Percentiles rank a stretch among this genome's conserved stretches.
phyloP scores from a whole-genome alignment of 306 rosid genomes.

The Luffa acutangula region DNA sequence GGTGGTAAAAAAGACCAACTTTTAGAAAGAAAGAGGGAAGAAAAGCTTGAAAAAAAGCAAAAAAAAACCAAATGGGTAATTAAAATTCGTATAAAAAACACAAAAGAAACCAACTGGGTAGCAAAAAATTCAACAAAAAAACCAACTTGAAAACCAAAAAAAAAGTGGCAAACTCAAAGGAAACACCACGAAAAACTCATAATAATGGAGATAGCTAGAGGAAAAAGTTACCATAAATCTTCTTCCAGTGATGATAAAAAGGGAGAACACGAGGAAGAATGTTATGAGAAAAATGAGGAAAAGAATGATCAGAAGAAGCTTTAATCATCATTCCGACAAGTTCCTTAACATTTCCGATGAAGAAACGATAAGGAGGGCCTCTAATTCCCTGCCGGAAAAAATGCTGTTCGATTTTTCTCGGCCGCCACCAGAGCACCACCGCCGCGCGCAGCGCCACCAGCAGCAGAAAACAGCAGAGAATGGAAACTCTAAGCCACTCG shows the following conservation, averaged over 20 bases:
- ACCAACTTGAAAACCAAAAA: background rate
- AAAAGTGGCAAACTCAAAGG: background rate
- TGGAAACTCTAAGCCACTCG: slow-evolving; percentile 23
- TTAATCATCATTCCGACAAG: slow-evolving; percentile 75
- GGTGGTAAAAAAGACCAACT: background rate
- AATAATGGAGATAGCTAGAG: background rate
- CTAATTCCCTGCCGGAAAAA: slow-evolving; percentile 76
- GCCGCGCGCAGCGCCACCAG: slow-evolving; percentile 27
- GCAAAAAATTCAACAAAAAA: background rate
- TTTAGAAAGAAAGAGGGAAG: background rate
- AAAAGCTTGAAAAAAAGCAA: background rate
- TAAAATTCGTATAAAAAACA: too few relatives aligned
- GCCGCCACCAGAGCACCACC: slow-evolving; percentile 81
- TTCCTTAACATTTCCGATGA: slow-evolving; percentile 88
- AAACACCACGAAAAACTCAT: background rate
- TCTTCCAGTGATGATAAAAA: slow-evolving; percentile 96
- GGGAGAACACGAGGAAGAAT: slow-evolving; percentile 95
- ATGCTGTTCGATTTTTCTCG: slow-evolving; percentile 64
- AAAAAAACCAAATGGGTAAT: too few relatives aligned
- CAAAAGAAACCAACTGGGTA: background rate
- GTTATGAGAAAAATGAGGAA: slow-evolving; percentile 73
- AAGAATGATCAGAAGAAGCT: slow-evolving; percentile 74
- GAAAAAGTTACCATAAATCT: slow-evolving; percentile 53
- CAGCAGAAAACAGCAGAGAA: slow-evolving; percentile 11
- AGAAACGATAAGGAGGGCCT: slow-evolving; percentile 98